Base-by-base conservation (phyloP, 345 rosid genomes). In the Cardamine chenopodiifolia region DNA sequence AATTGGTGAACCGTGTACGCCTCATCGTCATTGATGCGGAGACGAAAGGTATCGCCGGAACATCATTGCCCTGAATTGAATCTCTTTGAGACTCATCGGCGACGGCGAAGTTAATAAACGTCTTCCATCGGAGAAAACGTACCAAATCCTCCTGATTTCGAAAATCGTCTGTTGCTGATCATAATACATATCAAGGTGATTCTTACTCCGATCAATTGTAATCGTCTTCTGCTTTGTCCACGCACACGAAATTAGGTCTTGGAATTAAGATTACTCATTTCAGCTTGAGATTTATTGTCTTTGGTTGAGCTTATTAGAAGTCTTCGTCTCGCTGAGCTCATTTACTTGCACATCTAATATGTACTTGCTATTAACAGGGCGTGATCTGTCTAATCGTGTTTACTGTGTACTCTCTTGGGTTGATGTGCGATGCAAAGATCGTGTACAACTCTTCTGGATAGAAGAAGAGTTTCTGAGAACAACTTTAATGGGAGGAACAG, bases 341-440 rank as follows among this genome's bases (percentile, higher is more conserved):
- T 26, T 54, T 8, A 42, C 14, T 56, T 57, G 37, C 63, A 37
- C 12, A 34, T 48, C 65, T 54, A 17, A 57, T 67, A 29, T 37
- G 62, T 11, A 12, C 34, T 69, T 62, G 66, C 52, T 70, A 1
- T 34, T 62, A 6, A 62, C 71, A 62, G 74, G 56, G 53, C 28
- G 20, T 19, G 71, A 31, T 65, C 77, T 19, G 13, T 29, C 1
- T 19, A 22, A 7, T 37, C 35, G 1, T 26, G 18, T 44, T 60
- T 42, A 14, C 23, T 35, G 50, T 12, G 14, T 60, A 10, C 12
- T 15, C 60, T 66, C 14, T 40, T 59, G 69, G 50, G 70, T 85
- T 82, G 83, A 87, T 91, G 93, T 88, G 86, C 83, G 66, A 95
- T 95, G 99, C 96, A 79, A 87, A 87, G 88, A 73, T 86, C 89